phyloP scores from a whole-genome alignment of 768 basidiomycete species.

The Boletus sp. region DNA sequence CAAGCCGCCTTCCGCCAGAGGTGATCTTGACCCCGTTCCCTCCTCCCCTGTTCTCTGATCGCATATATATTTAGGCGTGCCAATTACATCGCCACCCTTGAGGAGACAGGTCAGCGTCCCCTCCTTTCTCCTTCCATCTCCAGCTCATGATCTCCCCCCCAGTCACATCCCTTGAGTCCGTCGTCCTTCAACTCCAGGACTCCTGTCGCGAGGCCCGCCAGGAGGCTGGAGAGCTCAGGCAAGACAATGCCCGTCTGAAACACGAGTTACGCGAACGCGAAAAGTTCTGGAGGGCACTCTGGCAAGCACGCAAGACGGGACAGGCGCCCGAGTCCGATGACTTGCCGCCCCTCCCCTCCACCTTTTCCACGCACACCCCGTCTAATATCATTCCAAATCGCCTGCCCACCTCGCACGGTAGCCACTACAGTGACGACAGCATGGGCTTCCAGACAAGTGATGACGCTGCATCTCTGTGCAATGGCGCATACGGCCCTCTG shows the following conservation, averaged over 20 bases:
- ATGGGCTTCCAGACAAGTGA: conserved; percentile 52
- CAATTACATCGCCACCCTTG: conserved; percentile 85
- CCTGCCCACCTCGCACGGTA: conserved; percentile 38
- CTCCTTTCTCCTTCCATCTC: background rate
- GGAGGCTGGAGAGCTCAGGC: conserved; percentile 60
- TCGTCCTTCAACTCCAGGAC: conserved; percentile 81
- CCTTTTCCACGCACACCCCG: conserved; percentile 37
- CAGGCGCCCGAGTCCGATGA: conserved; percentile 53
- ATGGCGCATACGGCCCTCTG: conserved; percentile 44
- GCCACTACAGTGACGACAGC: conserved; percentile 38
- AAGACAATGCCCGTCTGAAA: conserved; percentile 63
- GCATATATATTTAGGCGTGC: conserved; percentile 46
- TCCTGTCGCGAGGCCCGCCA: conserved; percentile 67
- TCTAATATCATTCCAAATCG: conserved; percentile 34
- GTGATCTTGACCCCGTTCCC: conserved; percentile 14
- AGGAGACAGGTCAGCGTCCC: conserved; percentile 61
- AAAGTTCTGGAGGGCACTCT: conserved; percentile 69
- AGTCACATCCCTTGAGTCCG: conserved; percentile 85
- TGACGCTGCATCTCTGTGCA: conserved; percentile 43
- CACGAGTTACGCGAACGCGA: conserved; percentile 71
- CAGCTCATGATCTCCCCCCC: conserved; percentile 19
- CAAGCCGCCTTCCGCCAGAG: conserved; percentile 83
- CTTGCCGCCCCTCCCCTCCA: conserved; percentile 47
- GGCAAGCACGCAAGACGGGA: conserved; percentile 60
- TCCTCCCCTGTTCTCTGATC: conserved; percentile 21